Conservation (phyloP, 352 stramenopile species). For the Pythium brassicae region DNA sequence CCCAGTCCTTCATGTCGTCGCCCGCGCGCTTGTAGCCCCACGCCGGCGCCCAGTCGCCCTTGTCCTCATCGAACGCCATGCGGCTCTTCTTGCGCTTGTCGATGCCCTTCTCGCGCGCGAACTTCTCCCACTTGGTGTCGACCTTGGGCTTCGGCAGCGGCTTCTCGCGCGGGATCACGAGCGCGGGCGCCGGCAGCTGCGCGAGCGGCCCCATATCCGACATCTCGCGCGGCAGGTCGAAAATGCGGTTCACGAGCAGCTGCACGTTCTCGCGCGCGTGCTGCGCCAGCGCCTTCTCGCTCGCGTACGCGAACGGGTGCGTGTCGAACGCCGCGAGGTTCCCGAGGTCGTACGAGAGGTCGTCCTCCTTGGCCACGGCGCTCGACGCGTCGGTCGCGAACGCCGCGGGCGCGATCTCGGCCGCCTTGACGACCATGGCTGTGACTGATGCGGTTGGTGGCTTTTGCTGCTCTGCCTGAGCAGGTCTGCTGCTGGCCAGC, state of each 20-base stretch:
- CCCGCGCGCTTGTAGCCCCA: conserved; percentile 90
- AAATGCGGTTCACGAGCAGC: conserved; percentile 91
- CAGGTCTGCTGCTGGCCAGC: too few relatives aligned
- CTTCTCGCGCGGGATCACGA: conserved; percentile 84
- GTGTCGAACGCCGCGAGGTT: conserved; percentile 89
- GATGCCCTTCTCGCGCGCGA: conserved; percentile 97
- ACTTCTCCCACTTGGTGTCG: conserved; percentile 99
- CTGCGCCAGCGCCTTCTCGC: conserved; percentile 87
- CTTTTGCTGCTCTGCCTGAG: too few relatives aligned
- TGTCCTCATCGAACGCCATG: conserved; percentile 96
- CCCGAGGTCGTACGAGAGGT: conserved; percentile 86
- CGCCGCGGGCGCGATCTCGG: conserved; percentile 76
- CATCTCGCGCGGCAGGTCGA: conserved; percentile 88
- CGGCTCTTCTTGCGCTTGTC: conserved; percentile 95
- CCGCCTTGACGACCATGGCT: conserved; percentile 67
- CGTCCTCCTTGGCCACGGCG: conserved; percentile 75
- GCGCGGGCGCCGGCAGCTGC: conserved; percentile 58
- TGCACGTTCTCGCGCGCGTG: conserved; percentile 92
- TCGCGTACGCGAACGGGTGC: conserved; percentile 78
- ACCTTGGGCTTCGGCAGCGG: conserved; percentile 90
- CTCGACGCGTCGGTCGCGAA: conserved; percentile 59
- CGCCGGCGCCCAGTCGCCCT: conserved; percentile 90
- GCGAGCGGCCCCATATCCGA: conserved; percentile 92
- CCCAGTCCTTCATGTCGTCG: conserved; percentile 90
- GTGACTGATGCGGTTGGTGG: neutral